Conservation (phyloP, 2,329 filamentous ascomycete genomes). For the Claviceps sp. region DNA sequence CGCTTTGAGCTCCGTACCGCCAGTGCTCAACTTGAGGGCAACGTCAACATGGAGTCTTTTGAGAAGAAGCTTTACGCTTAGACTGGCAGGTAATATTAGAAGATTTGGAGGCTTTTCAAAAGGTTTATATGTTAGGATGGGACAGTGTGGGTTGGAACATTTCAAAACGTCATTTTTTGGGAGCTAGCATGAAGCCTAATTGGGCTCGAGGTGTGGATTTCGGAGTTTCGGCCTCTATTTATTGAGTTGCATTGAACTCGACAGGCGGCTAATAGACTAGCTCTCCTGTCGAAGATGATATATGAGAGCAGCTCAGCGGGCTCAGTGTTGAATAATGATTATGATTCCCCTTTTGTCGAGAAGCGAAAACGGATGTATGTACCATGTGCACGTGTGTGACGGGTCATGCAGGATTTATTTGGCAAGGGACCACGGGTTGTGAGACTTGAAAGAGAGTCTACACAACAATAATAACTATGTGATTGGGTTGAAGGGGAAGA, state of each 20-base stretch:
- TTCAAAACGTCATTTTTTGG: background rate
- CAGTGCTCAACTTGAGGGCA: constrained; percentile 90
- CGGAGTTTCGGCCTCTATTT: constrained; percentile 1
- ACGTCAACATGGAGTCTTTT: constrained; percentile 96
- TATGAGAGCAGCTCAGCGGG: background rate
- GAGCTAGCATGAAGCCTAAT: background rate
- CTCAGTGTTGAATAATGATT: constrained; percentile 1
- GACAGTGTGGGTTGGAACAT: background rate
- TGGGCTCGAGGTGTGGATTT: background rate
- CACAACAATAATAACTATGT: no score
- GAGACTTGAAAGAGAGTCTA: background rate
- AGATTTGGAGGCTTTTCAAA: no score
- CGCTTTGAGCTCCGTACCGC: constrained; percentile 91
- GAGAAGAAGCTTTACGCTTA: constrained; percentile 99
- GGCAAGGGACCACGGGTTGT: no score
- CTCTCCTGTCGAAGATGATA: background rate
- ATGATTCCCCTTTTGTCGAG: background rate
- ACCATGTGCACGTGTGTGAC: background rate
- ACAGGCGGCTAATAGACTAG: constrained; percentile 3
- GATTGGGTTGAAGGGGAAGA: no score
- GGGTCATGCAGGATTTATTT: background rate
- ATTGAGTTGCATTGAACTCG: constrained; percentile 2
- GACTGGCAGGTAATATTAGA: constrained; percentile 6
- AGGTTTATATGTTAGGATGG: background rate
- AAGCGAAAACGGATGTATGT: background rate